Evolutionary conservation across 2,329 filamentous ascomycete species (phyloP), one percentile per base, ranked within the genome.

Genomic region (Whalleya microplaca): DNA sequence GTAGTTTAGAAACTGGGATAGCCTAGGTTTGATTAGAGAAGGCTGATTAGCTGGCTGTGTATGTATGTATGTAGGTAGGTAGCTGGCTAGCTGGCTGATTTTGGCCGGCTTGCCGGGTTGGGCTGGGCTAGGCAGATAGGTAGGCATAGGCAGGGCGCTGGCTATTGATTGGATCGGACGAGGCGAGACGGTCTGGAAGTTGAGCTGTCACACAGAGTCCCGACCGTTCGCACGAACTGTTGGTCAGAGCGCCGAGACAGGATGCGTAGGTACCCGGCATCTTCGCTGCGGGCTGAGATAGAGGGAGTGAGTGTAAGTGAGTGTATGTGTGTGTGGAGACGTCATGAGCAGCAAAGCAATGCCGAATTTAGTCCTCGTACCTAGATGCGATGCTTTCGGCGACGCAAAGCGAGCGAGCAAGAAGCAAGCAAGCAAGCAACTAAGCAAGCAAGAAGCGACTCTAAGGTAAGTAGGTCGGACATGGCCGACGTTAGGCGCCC

Each of bases 191-290:
- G 51, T 49, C 53, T 55, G 42, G 41, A 63, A 62, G 62, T 61
- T 64, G 65, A 67, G 56, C 54, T 66, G 63, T 69, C 64, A 64
- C 66, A 67, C 62, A 54, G 41, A 49, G 47, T 63, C 65, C 64
- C 61, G 64, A 63, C 59, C 51, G 63, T 56, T 61, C 61, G 66
- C 65, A 68, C 64, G 71, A 74, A 73, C 72, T 61, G 64, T 60
- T 72, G 68, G 69, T 54, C 69, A 66, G 58, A 65, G 69, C 69
- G 64, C 62, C 55, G 59, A 69, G 62, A 68, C 67, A 69, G 59
- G 51, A 58, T 40, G 59, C 21, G 20, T 23, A 41, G 48, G 43
- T 40, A 43, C 21, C 41, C 18, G 43, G 45, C 50, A 45, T 50
- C n/a, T n/a, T 41, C 20, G 32, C 21, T 27, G 37, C 52, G 32